Evolutionary conservation across 805 yeast genomes (phyloP).

Genomic region (Wickerhamiella nectarea): DNA sequence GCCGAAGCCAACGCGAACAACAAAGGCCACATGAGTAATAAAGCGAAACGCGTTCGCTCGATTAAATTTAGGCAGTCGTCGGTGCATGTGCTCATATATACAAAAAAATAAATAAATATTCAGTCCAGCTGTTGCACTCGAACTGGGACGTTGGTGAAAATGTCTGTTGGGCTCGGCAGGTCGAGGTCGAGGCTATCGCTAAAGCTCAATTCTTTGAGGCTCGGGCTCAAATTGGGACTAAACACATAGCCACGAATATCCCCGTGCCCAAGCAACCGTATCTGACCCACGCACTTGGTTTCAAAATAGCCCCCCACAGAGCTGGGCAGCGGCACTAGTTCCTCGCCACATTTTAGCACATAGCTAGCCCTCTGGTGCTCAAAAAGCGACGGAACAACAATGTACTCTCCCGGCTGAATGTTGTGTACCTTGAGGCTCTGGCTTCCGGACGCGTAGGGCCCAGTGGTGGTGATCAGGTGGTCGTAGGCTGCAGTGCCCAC

Average conservation of each 20-base stretch:
- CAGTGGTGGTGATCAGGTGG: slow-evolving; percentile 1
- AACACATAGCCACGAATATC: not conserved
- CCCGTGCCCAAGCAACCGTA: not conserved
- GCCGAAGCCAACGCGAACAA: slow-evolving; percentile 29
- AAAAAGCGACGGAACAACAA: slow-evolving; percentile 3
- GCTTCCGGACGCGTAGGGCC: slow-evolving; percentile 2
- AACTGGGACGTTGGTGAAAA: not conserved
- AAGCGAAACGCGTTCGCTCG: too few species aligned
- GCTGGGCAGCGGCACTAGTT: not conserved
- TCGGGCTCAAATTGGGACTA: not conserved
- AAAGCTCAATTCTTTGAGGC: not conserved
- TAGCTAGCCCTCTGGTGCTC: not conserved
- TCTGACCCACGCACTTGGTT: not conserved
- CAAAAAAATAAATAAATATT: not conserved
- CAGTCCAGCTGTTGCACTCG: not conserved
- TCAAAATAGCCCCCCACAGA: not conserved
- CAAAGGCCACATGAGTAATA: slow-evolving; percentile 3
- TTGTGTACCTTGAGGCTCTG: not conserved
- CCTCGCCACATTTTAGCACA: not conserved
- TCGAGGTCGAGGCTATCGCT: not conserved
- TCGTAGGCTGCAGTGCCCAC: not conserved
- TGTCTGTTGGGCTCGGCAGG: not conserved
- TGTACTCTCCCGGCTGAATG: slow-evolving; percentile 1
- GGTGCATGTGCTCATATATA: too few species aligned
- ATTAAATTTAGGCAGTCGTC: too few species aligned